phyloP scores from a whole-genome alignment of 1,284 basidiomycete species.

The Trichosporon faecale region DNA sequence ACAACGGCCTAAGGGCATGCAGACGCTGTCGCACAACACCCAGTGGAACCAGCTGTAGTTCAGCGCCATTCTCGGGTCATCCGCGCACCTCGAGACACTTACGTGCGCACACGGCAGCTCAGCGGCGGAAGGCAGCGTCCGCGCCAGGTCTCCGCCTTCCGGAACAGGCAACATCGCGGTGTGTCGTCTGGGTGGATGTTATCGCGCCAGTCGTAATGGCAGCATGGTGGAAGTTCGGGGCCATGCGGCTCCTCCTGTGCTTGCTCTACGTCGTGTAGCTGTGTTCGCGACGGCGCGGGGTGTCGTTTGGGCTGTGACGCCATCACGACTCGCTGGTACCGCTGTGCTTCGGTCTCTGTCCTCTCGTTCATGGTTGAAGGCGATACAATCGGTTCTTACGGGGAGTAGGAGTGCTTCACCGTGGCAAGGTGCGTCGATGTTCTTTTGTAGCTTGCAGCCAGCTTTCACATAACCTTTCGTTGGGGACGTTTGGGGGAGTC shows the following conservation, averaged over 20 bases:
- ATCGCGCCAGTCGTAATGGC: not conserved
- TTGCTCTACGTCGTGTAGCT: not conserved
- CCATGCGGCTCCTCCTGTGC: not conserved
- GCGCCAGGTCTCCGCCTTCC: not conserved
- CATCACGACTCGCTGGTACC: not conserved
- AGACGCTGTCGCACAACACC: not conserved
- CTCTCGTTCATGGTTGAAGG: not conserved
- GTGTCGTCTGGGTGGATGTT: not conserved
- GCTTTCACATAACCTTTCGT: not conserved
- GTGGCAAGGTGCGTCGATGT: not conserved
- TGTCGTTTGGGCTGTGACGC: not conserved
- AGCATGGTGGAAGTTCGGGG: not conserved
- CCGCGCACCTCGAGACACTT: not conserved
- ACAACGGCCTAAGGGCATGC: not conserved
- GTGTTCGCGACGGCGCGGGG: not conserved
- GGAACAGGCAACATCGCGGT: not conserved
- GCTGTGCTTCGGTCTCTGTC: not conserved
- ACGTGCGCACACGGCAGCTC: not conserved
- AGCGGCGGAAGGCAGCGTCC: not conserved
- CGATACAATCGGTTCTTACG: not conserved
- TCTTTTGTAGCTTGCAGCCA: not conserved
- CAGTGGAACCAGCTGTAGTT: not conserved
- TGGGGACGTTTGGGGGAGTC: no score
- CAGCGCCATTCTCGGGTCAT: not conserved
- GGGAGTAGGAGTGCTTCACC: no score